Conservation (phyloP, 768 basidiomycete genomes). For the Lactarius psammicola region DNA sequence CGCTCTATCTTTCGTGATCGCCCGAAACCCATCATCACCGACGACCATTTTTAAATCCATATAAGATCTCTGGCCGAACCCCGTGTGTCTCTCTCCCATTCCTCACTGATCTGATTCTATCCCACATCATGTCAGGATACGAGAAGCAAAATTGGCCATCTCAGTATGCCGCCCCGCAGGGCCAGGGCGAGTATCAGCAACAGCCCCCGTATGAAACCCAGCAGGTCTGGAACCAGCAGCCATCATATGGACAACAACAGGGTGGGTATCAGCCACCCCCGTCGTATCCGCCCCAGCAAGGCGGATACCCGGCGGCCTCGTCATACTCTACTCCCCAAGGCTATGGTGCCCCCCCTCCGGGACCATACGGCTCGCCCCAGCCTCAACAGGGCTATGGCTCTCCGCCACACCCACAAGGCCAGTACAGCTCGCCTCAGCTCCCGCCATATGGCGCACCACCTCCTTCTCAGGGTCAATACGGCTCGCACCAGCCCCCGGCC, state of each 20-base stretch:
- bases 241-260: neutral
- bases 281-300: neutral
- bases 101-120: neutral
- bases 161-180: conserved; percentile 4
- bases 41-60: neutral
- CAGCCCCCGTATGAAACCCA: conserved; percentile 5
- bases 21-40: conserved; percentile 1
- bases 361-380: neutral
- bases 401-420: neutral
- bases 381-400: conserved; percentile 1
- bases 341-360: neutral
- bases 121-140: conserved; percentile 18
- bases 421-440: neutral
- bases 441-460: neutral
- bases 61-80: neutral
- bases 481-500: neutral
- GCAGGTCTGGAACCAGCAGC: conserved; percentile 10
- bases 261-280: neutral
- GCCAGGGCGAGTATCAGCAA: conserved; percentile 10
- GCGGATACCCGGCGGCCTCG: neutral
- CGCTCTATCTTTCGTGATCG: conserved; percentile 16
- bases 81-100: neutral
- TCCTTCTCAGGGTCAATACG: neutral
- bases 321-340: neutral
- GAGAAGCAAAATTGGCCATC: conserved; percentile 8